phyloP scores from a whole-genome alignment of 140 eudicot species.

The Flaveria floridana region DNA sequence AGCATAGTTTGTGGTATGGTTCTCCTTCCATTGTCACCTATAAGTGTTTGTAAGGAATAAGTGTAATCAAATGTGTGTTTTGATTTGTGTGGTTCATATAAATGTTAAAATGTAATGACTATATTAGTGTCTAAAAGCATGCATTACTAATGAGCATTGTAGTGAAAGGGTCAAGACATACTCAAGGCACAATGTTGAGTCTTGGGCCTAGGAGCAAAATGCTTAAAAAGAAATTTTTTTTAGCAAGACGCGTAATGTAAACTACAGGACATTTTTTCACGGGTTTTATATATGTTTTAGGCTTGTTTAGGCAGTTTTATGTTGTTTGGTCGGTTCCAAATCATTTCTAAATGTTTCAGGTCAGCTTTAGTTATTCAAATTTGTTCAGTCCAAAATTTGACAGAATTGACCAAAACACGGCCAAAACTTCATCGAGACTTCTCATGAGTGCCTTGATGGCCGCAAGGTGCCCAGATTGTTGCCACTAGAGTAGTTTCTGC shows the following conservation, averaged over 20 bases:
- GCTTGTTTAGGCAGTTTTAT: background rate
- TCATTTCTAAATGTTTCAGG: background rate
- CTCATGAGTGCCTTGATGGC: background rate
- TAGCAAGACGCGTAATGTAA: background rate
- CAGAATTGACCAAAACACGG: background rate
- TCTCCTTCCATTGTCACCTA: conserved; percentile 88
- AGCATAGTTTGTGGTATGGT: conserved; percentile 81
- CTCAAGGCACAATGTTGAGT: background rate
- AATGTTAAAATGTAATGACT: too few species aligned
- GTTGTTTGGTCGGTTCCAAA: background rate
- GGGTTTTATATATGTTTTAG: background rate
- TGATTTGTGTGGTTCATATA: background rate
- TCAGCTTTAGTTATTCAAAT: too few species aligned
- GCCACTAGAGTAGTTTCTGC: background rate
- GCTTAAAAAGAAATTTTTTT: background rate
- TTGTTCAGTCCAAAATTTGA: background rate
- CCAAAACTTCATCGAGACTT: background rate
- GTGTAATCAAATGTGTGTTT: background rate
- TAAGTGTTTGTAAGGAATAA: conserved; percentile 11
- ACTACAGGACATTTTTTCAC: too few species aligned
- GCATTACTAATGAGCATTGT: too few species aligned
- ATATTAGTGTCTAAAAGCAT: too few species aligned
- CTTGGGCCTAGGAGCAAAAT: background rate
- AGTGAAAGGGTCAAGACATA: too few species aligned
- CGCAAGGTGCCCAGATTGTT: background rate